These are phyloP conservation scores for Celoporthe dispersa DNA, from an alignment of 2,329 filamentous ascomycete genomes.

Conservation along the genomic window DNA sequence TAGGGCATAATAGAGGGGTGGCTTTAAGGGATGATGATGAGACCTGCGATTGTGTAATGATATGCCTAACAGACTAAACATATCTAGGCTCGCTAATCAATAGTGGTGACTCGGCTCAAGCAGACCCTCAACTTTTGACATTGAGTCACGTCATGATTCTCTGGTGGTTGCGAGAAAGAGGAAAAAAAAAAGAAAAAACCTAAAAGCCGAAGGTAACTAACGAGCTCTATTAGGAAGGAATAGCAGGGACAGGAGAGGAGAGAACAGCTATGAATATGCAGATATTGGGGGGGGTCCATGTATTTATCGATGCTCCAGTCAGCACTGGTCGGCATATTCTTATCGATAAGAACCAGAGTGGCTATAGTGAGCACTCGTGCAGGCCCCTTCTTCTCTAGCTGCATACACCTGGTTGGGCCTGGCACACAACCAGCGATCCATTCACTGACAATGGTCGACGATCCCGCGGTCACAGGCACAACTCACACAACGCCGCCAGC, in stretches of 20 bases:
- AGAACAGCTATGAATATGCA: background rate
- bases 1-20: background rate
- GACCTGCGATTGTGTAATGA: too few relatives aligned
- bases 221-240: background rate
- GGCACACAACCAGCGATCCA: background rate
- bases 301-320: background rate
- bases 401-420: background rate
- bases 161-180: too few relatives aligned
- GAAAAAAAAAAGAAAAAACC: too few relatives aligned
- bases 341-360: constrained; percentile 26
- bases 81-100: too few relatives aligned
- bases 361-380: too few relatives aligned
- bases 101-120: too few relatives aligned
- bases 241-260: background rate
- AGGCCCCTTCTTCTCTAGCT: too few relatives aligned
- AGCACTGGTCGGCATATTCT: background rate
- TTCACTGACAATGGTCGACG: constrained; percentile 4
- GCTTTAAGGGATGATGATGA: background rate
- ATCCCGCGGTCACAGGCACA: background rate
- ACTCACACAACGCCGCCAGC: too few relatives aligned
- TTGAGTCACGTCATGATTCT: too few relatives aligned
- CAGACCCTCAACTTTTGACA: too few relatives aligned
- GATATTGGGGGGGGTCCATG: background rate
- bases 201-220: too few relatives aligned
- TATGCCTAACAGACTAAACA: too few relatives aligned